Base-by-base conservation (phyloP, 192 early-diverging fungal species). In the Coemansia sp. region DNA sequence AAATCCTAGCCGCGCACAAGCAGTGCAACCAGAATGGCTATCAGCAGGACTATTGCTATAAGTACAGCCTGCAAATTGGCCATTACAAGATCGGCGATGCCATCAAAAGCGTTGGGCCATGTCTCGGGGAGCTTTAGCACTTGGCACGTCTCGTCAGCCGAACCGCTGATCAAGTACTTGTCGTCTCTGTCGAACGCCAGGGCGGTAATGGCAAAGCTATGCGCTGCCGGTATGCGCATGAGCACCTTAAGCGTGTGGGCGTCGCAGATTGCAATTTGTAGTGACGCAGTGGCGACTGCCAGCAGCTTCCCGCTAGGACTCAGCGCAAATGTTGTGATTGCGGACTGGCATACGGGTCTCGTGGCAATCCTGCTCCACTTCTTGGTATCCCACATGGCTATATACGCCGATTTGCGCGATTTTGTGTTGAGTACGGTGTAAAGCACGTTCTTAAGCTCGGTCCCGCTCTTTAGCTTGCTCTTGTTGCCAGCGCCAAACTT, bases 201-300 rank as follows among this genome's bases (percentile, higher is more conserved):
- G 6, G 86, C 74, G 1, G 94, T 95, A 47, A 93, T 89, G 18
- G 95, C 87, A 68, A 96, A 92, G n/a, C 71, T 73, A 71, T 98
- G 96, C 1, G 89, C 90, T 29, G 90, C 85, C 27, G 87, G 84
- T 10, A 95, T 76, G 4, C 88, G 84, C 70, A 84, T 53, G 29
- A 93, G 50, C 29, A 92, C 88, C 53, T 74, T 73, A 24, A 95
- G 69, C 2, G 81, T 80, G 36, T 74, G 81, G 18, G 92, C 83
- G 46, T 89, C 88, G 58, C 90, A 85, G 20, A 96, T 82, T 41
- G 66, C 80, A 22, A 98, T 83, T 44, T 86, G 85, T 65, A 93
- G 71, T 78, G 95, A 94, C 2, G 93, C 86, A 1, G 88, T 86
- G 38, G 89, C 94, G 76, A 89, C 89, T 0, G 87, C 93, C 46